These are phyloP conservation scores for Ceratobasidium theobromae DNA, from an alignment of 1,284 basidiomycete species.

Conservation along the genomic window DNA sequence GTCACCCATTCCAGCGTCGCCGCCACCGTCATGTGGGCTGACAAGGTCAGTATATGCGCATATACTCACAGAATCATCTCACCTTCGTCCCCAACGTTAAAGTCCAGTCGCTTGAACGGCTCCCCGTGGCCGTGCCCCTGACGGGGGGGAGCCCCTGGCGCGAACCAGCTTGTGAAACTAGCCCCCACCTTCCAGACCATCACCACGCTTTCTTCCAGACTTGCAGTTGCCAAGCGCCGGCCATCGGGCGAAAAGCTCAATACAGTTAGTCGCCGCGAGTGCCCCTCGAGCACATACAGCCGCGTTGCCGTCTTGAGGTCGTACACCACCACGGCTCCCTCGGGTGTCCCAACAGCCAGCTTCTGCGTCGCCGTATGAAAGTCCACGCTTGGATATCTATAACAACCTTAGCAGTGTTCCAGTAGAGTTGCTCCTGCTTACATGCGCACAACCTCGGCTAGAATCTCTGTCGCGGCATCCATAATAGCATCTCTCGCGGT, in stretches of 20 bases:
- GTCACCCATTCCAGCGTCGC: slow-evolving; percentile 70
- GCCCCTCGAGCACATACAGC: slow-evolving; percentile 91
- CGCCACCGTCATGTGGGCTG: slow-evolving; percentile 70
- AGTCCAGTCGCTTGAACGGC: slow-evolving; percentile 81
- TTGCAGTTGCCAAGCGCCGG: slow-evolving; percentile 82
- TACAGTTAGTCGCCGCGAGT: slow-evolving; percentile 75
- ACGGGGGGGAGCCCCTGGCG: slow-evolving; percentile 87
- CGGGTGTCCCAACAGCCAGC: slow-evolving; percentile 90
- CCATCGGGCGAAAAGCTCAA: slow-evolving; percentile 93
- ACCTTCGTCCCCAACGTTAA: slow-evolving; percentile 55
- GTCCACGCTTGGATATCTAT: slow-evolving; percentile 87
- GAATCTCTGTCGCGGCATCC: slow-evolving; percentile 90
- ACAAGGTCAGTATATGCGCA: slow-evolving; percentile 1
- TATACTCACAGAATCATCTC: slow-evolving; percentile 33
- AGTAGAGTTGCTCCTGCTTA: slow-evolving; percentile 46
- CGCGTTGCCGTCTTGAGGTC: slow-evolving; percentile 95
- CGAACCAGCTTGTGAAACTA: slow-evolving; percentile 84
- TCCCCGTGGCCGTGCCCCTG: slow-evolving; percentile 73
- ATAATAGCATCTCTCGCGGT: slow-evolving; percentile 83
- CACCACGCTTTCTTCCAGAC: slow-evolving; percentile 77
- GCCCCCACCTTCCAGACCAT: slow-evolving; percentile 90
- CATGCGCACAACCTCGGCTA: slow-evolving; percentile 87
- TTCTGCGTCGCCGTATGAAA: slow-evolving; percentile 86
- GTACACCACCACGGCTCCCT: slow-evolving; percentile 93
- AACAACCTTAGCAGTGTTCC: neutral